Evolutionary conservation across 225 moss, liverwort and hornwort species (phyloP).

Genomic region (Climacium dendroides): DNA sequence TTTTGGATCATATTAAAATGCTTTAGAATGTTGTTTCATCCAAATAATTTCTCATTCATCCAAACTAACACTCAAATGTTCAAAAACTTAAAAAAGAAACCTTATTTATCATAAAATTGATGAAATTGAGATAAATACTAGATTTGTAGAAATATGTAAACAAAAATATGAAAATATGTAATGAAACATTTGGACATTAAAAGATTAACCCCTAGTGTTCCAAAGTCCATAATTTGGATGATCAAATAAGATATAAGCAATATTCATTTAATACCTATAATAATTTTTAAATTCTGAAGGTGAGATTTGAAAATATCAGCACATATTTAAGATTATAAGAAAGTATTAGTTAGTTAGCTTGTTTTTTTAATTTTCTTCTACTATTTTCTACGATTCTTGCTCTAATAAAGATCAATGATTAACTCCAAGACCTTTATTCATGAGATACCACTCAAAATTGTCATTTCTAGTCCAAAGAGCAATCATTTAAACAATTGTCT

Average conservation of each 20-base stretch:
- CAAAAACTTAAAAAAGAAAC: not conserved
- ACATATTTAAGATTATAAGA: too few relatives aligned
- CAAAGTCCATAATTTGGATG: not conserved
- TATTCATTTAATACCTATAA: not conserved
- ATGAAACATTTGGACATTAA: not conserved
- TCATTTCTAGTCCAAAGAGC: too few relatives aligned
- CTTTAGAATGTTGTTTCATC: not conserved
- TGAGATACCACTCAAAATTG: too few relatives aligned
- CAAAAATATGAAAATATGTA: too few relatives aligned
- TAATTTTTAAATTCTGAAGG: too few relatives aligned
- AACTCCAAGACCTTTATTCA: too few relatives aligned
- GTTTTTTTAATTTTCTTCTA: too few relatives aligned
- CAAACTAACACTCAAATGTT: not conserved
- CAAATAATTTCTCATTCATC: not conserved
- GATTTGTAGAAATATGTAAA: not conserved
- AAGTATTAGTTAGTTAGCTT: too few relatives aligned
- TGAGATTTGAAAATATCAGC: too few relatives aligned
- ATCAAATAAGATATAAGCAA: not conserved
- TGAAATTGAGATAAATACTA: not conserved
- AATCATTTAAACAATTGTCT: too few relatives aligned
- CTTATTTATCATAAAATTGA: not conserved
- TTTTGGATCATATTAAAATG: not conserved
- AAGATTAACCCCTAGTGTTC: rapidly evolving
- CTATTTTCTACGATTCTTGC: too few relatives aligned
- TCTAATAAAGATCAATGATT: too few relatives aligned